Evolutionary conservation across 2,329 filamentous ascomycete species (phyloP).

Genomic region (Aspergillus vadensis): DNA sequence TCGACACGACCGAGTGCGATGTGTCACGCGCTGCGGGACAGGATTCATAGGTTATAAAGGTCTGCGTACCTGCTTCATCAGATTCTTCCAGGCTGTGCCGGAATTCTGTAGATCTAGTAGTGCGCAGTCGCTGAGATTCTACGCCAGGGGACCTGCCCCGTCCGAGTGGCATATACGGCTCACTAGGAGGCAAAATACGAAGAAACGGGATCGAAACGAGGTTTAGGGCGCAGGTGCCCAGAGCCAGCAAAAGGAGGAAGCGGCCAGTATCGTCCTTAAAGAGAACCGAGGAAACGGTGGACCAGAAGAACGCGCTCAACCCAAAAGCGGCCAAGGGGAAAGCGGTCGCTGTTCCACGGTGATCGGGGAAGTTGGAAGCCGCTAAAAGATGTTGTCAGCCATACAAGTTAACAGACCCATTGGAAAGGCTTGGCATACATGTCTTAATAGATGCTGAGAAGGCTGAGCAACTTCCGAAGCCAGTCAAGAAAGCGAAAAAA

Average conservation of each 20-base stretch:
- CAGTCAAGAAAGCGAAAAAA: constrained; percentile 82
- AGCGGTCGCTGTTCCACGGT: constrained; percentile 89
- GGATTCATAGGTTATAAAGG: constrained; percentile 34
- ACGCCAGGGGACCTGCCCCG: constrained; percentile 29
- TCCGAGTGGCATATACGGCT: constrained; percentile 47
- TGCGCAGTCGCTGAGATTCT: constrained; percentile 36
- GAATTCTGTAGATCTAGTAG: constrained; percentile 34
- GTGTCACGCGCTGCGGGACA: constrained; percentile 30
- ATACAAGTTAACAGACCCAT: background rate
- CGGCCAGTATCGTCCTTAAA: constrained; percentile 82
- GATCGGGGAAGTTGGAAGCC: constrained; percentile 86
- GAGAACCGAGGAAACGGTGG: constrained; percentile 71
- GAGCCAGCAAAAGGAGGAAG: constrained; percentile 77
- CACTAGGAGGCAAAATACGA: constrained; percentile 65
- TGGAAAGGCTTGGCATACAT: constrained; percentile 41
- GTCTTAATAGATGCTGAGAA: constrained; percentile 86
- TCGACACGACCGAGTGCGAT: constrained; percentile 34
- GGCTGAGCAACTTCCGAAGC: constrained; percentile 86
- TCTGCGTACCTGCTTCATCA: constrained; percentile 43
- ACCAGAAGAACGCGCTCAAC: constrained; percentile 95
- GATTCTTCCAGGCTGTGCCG: constrained; percentile 26
- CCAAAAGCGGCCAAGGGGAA: constrained; percentile 93
- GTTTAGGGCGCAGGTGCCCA: constrained; percentile 75
- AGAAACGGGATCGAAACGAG: constrained; percentile 83
- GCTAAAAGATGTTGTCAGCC: constrained; percentile 51